Conservation (phyloP, 1,284 basidiomycete genomes). For the Cryptococcus neoformans region DNA sequence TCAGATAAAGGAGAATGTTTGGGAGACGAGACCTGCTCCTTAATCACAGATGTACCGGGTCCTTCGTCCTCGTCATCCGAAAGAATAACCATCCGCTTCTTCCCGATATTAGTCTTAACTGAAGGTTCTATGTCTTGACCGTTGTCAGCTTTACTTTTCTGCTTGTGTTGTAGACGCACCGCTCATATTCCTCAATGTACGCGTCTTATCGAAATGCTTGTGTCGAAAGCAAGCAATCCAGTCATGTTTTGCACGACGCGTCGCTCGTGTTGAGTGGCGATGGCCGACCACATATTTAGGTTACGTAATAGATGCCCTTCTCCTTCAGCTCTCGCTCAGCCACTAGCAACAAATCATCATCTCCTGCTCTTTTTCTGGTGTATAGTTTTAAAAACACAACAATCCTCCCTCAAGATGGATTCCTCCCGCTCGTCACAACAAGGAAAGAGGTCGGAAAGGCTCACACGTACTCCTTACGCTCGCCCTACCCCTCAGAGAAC, state of each 20-base stretch:
- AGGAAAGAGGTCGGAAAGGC: constrained; percentile 29
- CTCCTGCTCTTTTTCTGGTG: too few species aligned
- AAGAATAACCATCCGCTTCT: constrained; percentile 61
- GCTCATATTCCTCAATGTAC: too few species aligned
- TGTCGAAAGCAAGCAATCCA: too few species aligned
- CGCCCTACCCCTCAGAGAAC: constrained; percentile 18
- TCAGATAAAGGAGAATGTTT: constrained; percentile 8
- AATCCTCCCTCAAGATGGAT: constrained; percentile 20
- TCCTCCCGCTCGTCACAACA: constrained; percentile 28
- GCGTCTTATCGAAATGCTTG: too few species aligned
- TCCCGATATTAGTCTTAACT: background rate
- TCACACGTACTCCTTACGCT: constrained; percentile 28
- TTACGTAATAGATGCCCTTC: background rate
- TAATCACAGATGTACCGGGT: constrained; percentile 1
- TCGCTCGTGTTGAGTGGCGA: too few species aligned
- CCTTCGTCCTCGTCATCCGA: constrained; percentile 62
- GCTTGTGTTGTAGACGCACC: too few species aligned
- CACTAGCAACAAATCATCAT: too few species aligned
- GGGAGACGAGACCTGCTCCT: background rate
- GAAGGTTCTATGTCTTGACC: too few species aligned
- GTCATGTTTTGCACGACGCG: too few species aligned
- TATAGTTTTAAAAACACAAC: background rate
- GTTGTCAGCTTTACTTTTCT: too few species aligned
- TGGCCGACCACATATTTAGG: background rate
- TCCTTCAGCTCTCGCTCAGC: too few species aligned